Percentiles rank a stretch among this genome's conserved stretches.
phyloP scores from a whole-genome alignment of 108 stramenopile species.

The Nitzschia sp. region DNA sequence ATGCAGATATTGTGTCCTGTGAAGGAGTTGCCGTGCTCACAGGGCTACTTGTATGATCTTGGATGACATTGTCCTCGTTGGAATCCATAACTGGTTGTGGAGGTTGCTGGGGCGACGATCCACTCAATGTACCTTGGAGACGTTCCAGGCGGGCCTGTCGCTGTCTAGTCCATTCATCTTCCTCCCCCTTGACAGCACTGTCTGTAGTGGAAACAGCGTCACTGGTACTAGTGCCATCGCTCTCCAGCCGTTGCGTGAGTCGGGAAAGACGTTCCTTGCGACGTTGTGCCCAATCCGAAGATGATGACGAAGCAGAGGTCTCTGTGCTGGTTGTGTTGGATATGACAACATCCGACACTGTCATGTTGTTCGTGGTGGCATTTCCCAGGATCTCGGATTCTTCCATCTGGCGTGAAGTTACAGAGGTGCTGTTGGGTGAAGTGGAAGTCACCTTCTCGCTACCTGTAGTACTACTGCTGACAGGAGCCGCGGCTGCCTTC shows the following conservation, averaged over 20 bases:
- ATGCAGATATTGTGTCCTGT: conserved; percentile 52
- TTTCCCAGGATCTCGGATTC: too few species aligned
- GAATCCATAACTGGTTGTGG: not conserved
- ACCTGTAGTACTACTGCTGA: too few species aligned
- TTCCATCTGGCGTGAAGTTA: too few species aligned
- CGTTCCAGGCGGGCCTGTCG: conserved; percentile 72
- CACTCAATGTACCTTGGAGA: conserved; percentile 14
- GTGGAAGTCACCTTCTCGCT: too few species aligned
- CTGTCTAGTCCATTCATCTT: conserved; percentile 75
- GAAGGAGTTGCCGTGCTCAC: too few species aligned
- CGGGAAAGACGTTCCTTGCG: conserved; percentile 57
- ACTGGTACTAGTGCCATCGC: too few species aligned
- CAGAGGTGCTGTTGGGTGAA: too few species aligned
- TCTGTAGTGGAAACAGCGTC: not conserved
- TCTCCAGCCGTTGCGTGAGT: conserved; percentile 11
- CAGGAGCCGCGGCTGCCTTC: too few species aligned
- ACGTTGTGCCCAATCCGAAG: not conserved
- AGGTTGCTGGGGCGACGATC: not conserved
- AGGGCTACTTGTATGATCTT: not conserved
- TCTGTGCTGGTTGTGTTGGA: too few species aligned
- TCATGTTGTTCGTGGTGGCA: too few species aligned
- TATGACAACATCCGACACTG: too few species aligned
- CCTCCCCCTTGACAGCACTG: conserved; percentile 54
- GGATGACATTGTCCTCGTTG: not conserved
- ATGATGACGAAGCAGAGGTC: too few species aligned